Evolutionary conservation across 768 basidiomycete species (phyloP), one percentile per base, ranked within the genome.

Genomic region (Boletus bicolor): DNA sequence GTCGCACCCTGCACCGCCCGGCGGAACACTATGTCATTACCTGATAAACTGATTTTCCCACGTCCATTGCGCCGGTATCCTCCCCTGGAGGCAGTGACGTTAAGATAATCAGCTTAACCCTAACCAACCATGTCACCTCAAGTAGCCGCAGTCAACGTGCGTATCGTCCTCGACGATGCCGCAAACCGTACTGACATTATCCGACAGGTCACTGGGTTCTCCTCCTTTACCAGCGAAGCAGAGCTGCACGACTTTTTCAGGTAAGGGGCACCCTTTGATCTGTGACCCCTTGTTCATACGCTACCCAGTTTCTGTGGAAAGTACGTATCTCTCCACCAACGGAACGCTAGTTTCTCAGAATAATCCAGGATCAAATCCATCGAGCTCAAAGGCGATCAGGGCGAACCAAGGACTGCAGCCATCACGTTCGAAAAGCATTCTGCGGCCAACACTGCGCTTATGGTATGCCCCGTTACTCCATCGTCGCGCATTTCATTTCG

Each of bases 391-490:
- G 71, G 74, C 48, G 71, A 69, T 14, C 75, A 72, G 49, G 69
- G 67, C 12, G 70, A 68, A 32, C 62, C 76, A 46, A 64, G 64
- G 36, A 74, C 76, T 19, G 95, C 94, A n/a, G 77, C 77, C 30
- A 83, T 98, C 61, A 73, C 82, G 49, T 98, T 97, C 65, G 87
- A 91, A 70, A 97, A 95, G 72, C 73, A 82, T 5, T 83, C 82
- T 4, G 89, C 93, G 1, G 93, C 87, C 7, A 86, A 86, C 73
- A 96, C 93, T 0, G 93, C 93, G 12, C 71, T 91, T 48, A 91
- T 96, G 86, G 84, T 87, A 59, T 21, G 72, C 15, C 6, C 44
- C 21, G 5, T 17, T 34, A 4, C n/a, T 17, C 8, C 5, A 3
- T 24, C 1, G 1, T 0, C 11, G 15, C n/a, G 0, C 21, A 6